These are phyloP conservation scores for Leishmania guyanensis DNA, from an alignment of 208 protist genomes.

Conservation along the genomic window DNA sequence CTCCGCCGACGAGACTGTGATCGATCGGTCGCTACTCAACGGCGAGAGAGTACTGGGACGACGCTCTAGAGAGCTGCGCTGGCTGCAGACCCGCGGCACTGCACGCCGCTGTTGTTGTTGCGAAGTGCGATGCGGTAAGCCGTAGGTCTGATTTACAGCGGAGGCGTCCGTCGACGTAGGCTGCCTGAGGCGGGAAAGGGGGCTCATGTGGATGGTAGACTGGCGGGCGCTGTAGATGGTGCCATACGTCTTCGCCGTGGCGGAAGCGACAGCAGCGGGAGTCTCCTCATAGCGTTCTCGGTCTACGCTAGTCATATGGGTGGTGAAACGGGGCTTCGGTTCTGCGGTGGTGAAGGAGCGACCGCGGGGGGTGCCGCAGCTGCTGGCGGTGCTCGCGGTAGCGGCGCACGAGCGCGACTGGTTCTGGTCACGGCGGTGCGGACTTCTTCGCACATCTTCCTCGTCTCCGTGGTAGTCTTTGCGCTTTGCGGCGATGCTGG, in stretches of 20 bases:
- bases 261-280: not conserved
- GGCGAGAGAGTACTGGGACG: conserved; percentile 16
- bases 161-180: not conserved
- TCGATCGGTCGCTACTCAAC: conserved; percentile 12
- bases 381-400: conserved; percentile 11
- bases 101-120: conserved; percentile 11
- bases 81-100: not conserved
- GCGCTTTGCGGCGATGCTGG: conserved; percentile 66
- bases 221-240: conserved; percentile 27
- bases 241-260: conserved; percentile 13
- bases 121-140: conserved; percentile 1
- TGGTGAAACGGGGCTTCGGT: conserved; percentile 22
- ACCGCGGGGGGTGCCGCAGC: conserved; percentile 19
- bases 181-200: not conserved
- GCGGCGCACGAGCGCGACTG: conserved; percentile 1
- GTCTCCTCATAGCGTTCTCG: conserved; percentile 21
- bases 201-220: conserved; percentile 12
- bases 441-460: conserved; percentile 12
- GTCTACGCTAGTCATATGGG: conserved; percentile 16
- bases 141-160: not conserved
- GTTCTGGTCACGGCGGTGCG: not conserved
- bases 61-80: conserved; percentile 1
- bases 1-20: conserved; percentile 14
- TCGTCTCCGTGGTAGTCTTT: conserved; percentile 24
- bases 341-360: conserved; percentile 4